phyloP scores from a whole-genome alignment of 129 eudicot genomes.

The Silybum marianum region DNA sequence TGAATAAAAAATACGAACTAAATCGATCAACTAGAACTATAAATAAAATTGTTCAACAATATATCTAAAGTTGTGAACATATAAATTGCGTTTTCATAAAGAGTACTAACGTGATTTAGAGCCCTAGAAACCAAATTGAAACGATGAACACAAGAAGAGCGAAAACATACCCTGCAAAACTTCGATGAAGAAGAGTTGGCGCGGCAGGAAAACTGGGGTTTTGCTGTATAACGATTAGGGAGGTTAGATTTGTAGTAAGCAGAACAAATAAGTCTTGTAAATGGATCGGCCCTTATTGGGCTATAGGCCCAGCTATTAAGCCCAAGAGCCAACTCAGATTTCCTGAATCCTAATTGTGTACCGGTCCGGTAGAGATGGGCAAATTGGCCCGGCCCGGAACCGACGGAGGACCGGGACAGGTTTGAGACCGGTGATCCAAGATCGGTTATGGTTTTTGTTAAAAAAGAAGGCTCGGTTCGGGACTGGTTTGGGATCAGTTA shows the following conservation, averaged over 20 bases:
- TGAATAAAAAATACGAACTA: not conserved
- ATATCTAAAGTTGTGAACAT: not conserved
- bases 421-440: no score
- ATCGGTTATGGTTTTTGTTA: no score
- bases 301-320: not conserved
- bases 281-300: not conserved
- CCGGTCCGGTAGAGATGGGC: no score
- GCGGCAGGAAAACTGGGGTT: conserved; percentile 39
- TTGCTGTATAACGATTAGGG: not conserved
- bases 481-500: no score
- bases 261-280: not conserved
- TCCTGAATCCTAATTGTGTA: no score
- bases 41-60: not conserved
- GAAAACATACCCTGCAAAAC: conserved; percentile 19
- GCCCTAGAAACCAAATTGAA: not conserved
- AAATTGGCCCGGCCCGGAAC: no score
- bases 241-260: not conserved
- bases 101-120: not conserved
- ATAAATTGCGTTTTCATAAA: not conserved
- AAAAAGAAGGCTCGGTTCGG: no score
- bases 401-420: no score
- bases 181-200: conserved; percentile 6
- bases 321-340: no score
- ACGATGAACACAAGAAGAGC: not conserved
- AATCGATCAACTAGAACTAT: not conserved